Evolutionary conservation across 2,329 filamentous ascomycete genomes (phyloP), one percentile per base, ranked within the genome.

Genomic region (Fusarium sp.): DNA sequence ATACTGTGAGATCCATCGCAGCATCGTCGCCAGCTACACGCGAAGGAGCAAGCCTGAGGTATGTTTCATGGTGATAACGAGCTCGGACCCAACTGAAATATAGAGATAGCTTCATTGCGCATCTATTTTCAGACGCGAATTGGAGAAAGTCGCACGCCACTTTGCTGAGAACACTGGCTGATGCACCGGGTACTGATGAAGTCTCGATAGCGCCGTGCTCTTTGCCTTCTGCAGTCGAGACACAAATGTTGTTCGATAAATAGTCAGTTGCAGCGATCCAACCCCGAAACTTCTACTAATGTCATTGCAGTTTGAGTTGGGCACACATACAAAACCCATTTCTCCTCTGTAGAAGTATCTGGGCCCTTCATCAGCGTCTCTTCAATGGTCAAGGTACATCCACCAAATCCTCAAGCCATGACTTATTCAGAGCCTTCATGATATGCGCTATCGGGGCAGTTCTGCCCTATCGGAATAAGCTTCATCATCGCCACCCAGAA

Each of bases 391-490:
- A 52, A 5, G 30, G 24, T 2, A 20, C 7, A 1, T 22, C 22
- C 6, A 2, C 3, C 1, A 24, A 39, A 8, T 41, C 26, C 0
- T 13, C 54, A 18, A 41, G 44, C 1, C 48, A 58, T 6, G 63
- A 75, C 22, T 1, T 72, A 1, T 75, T 75, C 12, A 56, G 73
- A 26, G 62, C 62, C 4, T 75, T 71, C 17, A 75, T 75, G 73
- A 64, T 75, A 3, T 75, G 73, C 17, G 73, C 73, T 5, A 67
- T 63, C 3, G 68, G 60, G 2, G 50, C 58, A 1, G 66, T 75
- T 8, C 60, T 73, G 2, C 62, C 66, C 0, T 75, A 71, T 6
- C 42, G 73, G 0, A 71, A 73, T 8, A 55, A 68, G 3, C 13
- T 73, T 1, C 68, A 67, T 10, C 18, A 50, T 4, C 57, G 65